These are phyloP conservation scores for Plasmodium vinckei DNA, from an alignment of 169 alveolate species.

Conservation along the genomic window DNA sequence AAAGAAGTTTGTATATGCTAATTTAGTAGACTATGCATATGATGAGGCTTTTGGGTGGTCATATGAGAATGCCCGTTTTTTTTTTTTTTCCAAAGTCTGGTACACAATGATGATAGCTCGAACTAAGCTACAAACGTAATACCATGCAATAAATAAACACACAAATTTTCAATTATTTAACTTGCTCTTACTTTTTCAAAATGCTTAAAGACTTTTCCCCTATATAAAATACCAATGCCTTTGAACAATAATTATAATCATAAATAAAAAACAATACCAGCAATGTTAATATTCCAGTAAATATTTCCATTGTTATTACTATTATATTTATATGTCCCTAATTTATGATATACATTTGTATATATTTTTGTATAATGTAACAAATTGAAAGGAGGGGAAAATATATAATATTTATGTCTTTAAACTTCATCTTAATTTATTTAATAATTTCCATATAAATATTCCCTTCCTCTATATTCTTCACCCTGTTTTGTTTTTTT, in stretches of 20 bases:
- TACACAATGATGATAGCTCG: neutral
- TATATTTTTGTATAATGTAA: neutral
- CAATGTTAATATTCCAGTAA: conserved; percentile 23
- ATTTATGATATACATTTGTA: no score
- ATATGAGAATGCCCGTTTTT: neutral
- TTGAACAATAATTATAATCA: conserved; percentile 59
- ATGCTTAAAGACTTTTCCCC: conserved; percentile 38
- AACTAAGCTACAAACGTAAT: neutral
- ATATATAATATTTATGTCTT: neutral
- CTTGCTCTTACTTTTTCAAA: conserved; percentile 24
- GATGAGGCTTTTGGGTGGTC: neutral
- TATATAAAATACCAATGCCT: conserved; percentile 51
- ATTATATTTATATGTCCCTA: neutral
- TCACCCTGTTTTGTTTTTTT: no score
- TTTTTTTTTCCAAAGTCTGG: neutral
- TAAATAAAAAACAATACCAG: conserved; percentile 20
- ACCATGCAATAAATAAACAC: neutral
- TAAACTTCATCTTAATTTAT: no score
- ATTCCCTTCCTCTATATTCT: neutral
- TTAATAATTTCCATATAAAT: neutral
- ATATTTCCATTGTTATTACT: conserved; percentile 33
- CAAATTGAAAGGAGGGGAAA: neutral
- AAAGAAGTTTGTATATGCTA: neutral
- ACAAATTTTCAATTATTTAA: neutral
- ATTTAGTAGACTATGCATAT: no score